phyloP scores from a whole-genome alignment of 176 grass and related monocot genomes.

The Oryza meridionalis region DNA sequence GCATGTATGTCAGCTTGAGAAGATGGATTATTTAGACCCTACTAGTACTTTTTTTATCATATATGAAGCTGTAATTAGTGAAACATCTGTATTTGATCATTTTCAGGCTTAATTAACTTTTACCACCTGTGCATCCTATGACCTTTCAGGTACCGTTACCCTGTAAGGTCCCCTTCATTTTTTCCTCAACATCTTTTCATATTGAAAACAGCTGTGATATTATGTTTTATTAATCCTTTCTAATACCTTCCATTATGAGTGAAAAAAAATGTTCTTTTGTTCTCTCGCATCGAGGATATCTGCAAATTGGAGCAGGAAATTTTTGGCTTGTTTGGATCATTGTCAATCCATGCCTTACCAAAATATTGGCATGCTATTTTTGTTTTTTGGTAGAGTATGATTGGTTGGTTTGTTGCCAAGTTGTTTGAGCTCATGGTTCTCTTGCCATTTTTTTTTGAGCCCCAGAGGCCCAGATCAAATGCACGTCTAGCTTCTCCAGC shows the following conservation, averaged over 20 bases:
- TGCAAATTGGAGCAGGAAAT: not conserved
- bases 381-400: too few species aligned
- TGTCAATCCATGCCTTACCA: too few species aligned
- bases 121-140: not conserved
- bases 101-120: conserved; percentile 27
- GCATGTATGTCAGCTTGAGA: conserved; percentile 26
- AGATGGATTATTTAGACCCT: conserved; percentile 34
- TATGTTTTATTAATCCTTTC: conserved; percentile 5
- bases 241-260: not conserved
- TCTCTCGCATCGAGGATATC: not conserved
- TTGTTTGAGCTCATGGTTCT: too few species aligned
- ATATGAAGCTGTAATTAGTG: conserved; percentile 37
- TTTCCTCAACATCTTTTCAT: not conserved
- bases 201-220: not conserved
- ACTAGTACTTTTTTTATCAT: conserved; percentile 33
- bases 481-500: too few species aligned
- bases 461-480: too few species aligned
- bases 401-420: too few species aligned
- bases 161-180: conserved; percentile 13
- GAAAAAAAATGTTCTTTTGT: not conserved
- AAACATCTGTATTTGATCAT: conserved; percentile 33
- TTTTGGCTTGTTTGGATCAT: not conserved
- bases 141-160: conserved; percentile 4
- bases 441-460: too few species aligned
- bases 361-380: too few species aligned